Conservation (phyloP, 371 early-diverging fungal species). For the Actinomortierella ambigua region DNA sequence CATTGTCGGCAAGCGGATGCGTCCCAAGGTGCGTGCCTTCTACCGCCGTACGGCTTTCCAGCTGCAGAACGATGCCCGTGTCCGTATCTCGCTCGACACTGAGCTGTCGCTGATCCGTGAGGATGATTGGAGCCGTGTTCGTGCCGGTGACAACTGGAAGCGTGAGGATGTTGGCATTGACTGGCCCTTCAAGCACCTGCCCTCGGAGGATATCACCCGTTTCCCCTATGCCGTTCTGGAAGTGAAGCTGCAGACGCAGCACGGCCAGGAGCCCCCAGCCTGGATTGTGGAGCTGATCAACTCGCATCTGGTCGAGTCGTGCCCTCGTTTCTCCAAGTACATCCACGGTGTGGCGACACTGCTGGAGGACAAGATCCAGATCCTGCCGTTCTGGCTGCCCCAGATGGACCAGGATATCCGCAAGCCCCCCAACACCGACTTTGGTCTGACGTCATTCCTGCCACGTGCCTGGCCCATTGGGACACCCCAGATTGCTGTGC, state of each 20-base stretch:
- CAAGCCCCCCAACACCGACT: slow-evolving; percentile 60
- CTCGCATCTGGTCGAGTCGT: slow-evolving; percentile 93
- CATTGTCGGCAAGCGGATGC: slow-evolving; percentile 76
- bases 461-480: slow-evolving; percentile 49
- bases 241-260: slow-evolving; percentile 90
- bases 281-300: slow-evolving; percentile 94
- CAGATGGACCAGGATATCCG: slow-evolving; percentile 95
- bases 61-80: slow-evolving; percentile 91
- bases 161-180: slow-evolving; percentile 87
- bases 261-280: slow-evolving; percentile 83
- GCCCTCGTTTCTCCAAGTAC: slow-evolving; percentile 98
- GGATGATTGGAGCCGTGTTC: slow-evolving; percentile 72
- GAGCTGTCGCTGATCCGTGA: slow-evolving; percentile 98
- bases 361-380: slow-evolving; percentile 81
- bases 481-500: slow-evolving; percentile 26
- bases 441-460: slow-evolving; percentile 56
- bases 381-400: slow-evolving; percentile 98
- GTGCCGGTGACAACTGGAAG: slow-evolving; percentile 88
- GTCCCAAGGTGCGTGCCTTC: slow-evolving; percentile 86
- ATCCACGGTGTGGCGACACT: slow-evolving; percentile 95
- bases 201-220: slow-evolving; percentile 77
- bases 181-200: slow-evolving; percentile 86
- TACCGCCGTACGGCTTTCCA: slow-evolving; percentile 99
- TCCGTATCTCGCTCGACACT: slow-evolving; percentile 97
- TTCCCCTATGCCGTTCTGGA: slow-evolving; percentile 99